These are phyloP conservation scores for Vanderwaltozyma verrucispora DNA, from an alignment of 805 yeast genomes.

Conservation along the genomic window DNA sequence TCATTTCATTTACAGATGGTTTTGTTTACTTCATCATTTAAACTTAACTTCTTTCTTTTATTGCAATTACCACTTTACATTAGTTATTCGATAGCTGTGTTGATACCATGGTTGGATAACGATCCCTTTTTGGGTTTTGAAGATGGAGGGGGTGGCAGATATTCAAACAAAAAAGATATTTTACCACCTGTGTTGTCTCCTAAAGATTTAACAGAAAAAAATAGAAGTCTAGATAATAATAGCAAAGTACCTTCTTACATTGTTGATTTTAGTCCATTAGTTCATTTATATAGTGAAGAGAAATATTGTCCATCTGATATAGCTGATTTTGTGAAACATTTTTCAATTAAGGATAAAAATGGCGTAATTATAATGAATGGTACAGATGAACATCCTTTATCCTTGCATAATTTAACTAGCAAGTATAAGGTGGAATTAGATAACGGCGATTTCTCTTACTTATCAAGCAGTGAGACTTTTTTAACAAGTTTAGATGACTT, in stretches of 20 bases:
- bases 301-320: slow-evolving; percentile 77
- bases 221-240: slow-evolving; percentile 16
- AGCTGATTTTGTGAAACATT: slow-evolving; percentile 54
- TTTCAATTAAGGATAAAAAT: slow-evolving; percentile 43
- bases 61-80: background rate
- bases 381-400: slow-evolving; percentile 10
- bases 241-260: slow-evolving; percentile 52
- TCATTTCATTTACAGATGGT: background rate
- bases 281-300: slow-evolving; percentile 85
- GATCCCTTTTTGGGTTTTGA: slow-evolving; percentile 2
- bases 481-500: slow-evolving; percentile 66
- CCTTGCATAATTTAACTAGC: slow-evolving; percentile 20
- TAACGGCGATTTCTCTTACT: slow-evolving; percentile 8
- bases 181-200: slow-evolving; percentile 24
- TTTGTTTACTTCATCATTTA: background rate
- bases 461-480: slow-evolving; percentile 19
- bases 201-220: slow-evolving; percentile 16
- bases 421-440: slow-evolving; percentile 1
- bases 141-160: background rate
- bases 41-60: background rate
- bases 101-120: background rate
- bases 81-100: background rate
- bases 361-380: slow-evolving; percentile 28
- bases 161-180: background rate
- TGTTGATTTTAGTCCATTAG: slow-evolving; percentile 60